Conservation (phyloP, 148 eudicot genomes). For the Arbutus unedo region DNA sequence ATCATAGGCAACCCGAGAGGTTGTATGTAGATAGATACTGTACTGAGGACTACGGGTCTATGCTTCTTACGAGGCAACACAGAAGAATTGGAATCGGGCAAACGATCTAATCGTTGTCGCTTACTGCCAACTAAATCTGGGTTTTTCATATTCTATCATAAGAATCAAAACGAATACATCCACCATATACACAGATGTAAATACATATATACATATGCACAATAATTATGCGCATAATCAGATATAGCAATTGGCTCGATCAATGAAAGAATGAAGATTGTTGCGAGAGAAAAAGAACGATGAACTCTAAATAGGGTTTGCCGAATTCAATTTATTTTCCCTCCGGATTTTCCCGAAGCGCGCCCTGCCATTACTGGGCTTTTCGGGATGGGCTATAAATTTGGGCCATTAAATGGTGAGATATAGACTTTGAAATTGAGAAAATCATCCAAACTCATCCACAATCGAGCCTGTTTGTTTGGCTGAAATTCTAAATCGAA, state of each 20-base stretch:
- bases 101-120: conserved; percentile 19
- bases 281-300: not conserved
- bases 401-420: not conserved
- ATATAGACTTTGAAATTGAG: no score
- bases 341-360: conserved; percentile 4
- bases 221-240: not conserved
- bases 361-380: not conserved
- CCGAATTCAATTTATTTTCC: conserved; percentile 10
- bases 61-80: conserved; percentile 19
- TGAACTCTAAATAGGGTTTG: not conserved
- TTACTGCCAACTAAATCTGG: conserved; percentile 24
- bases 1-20: conserved; percentile 29
- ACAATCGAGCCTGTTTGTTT: no score
- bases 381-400: not conserved
- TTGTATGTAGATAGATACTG: conserved; percentile 24
- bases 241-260: not conserved
- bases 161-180: conserved; percentile 12
- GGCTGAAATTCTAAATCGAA: no score
- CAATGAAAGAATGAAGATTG: not conserved
- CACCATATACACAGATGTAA: not conserved
- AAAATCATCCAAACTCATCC: no score
- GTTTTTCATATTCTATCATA: conserved; percentile 9
- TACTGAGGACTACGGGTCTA: conserved; percentile 1
- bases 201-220: not conserved
- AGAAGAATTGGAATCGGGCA: conserved; percentile 11